Base-by-base conservation (phyloP, 768 basidiomycete species). In the Podaxis rugospora region DNA sequence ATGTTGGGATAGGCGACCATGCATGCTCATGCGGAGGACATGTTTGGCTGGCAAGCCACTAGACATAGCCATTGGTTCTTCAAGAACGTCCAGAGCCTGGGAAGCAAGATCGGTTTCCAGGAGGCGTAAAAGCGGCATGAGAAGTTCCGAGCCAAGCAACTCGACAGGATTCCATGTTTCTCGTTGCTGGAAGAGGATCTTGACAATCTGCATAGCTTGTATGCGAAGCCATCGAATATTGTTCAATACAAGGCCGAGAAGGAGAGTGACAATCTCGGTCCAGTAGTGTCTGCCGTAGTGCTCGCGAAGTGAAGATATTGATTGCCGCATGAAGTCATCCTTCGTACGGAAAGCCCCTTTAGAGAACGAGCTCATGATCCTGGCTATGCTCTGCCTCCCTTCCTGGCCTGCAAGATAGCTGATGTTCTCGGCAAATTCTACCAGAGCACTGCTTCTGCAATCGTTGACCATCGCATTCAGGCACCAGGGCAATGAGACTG, bases 261-360 rank as follows among this genome's bases (percentile, higher is more conserved):
- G 83, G 14, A 94, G 79, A 0, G 92, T 91, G 51, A 93, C 86
- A 18, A 94, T 85, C 28, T 93, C 87, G 1, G 89, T 82, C 84
- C 92, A 92, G 65, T 86, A 77, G 54, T 90, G 82, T 3, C 78
- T 77, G 0, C 86, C 85, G 68, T 93, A 94, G 71, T 92, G 87
- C 68, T 97, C 95, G 21, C 93, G 86, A 39, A 98, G 80, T 66
- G 90, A 88, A 1, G 85, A 80, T 21, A 93, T 87, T 0, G 92
- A 93, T 69, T 97, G 93, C 4, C 93, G 86, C 61, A 96, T 81
- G 75, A 96, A 96, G 73, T 97, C 95, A 55, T 98, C 95, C 67
- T 88, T 88, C 1, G 93, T 93, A 51, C 95, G 81, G 79, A 98
- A 97, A 54, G 91, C 88, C 21, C 81, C 79, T 72, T 92, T 92